Base-by-base conservation (phyloP, 176 grass and related monocot genomes). In the Urochloa ruziziensis region DNA sequence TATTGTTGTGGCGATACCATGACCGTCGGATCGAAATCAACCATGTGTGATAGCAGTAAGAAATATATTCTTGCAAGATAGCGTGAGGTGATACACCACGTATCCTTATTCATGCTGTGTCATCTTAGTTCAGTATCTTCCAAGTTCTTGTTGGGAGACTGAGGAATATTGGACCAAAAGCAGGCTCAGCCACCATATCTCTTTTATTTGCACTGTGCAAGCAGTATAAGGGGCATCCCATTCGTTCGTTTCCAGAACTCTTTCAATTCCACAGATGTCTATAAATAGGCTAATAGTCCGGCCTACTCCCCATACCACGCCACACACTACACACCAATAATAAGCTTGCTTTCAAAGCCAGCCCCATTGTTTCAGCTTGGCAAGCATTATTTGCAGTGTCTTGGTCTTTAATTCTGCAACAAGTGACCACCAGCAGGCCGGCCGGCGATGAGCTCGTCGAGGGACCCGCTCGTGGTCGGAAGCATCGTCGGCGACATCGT, bases 401-500 rank as follows among this genome's bases (percentile, higher is more conserved):
- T 37, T 23, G 57, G 17, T 25, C 60, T 53, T 9, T n/a, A n/a
- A n/a, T n/a, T 28, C 42, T 16, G 16, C 9, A 16, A 21, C 7
- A 52, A 27, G 7, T 37, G 7, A 15, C 2, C n/a, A 62, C 10
- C 3, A 10, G 28, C 2, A 5, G 10, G 4, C 16, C 21, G 5
- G 75, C 5, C 56, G 61, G 28, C 23, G 63, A 73, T 37, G 72
- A 82, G 29, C 71, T 87, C 87, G 89, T 91, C 89, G 18, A 94
- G 89, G 73, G 88, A 98, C 76, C 90, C 95, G 10, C 79, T 98
- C 46, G 91, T 93, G 29, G 83, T 98, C 12, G 95, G 92, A 2
- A 64, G 63, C 60, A 72, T 98, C 56, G 79, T 98, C 4, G 92
- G 91, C 34, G 92, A 98, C 43, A 19, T 98, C 5, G 62, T 98